Evolutionary conservation across 805 yeast genomes (phyloP), one percentile per base, ranked within the genome.

Genomic region (Citeromyces nyonsensis): DNA sequence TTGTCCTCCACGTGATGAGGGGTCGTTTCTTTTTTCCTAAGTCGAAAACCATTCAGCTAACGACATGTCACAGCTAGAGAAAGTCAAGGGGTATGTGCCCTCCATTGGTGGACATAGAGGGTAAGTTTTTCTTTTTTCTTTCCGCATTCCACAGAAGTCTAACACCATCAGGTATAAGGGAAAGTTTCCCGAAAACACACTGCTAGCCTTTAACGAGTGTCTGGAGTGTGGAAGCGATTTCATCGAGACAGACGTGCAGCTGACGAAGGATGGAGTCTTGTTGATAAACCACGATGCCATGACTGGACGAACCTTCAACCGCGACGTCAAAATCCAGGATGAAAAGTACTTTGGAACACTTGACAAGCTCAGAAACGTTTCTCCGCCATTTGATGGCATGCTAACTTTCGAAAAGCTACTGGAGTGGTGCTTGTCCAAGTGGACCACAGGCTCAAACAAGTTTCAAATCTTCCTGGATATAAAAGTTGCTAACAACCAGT

Each of bases 381-480:
- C 25, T 2, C 45, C 46, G 24, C 64, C 63, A 2, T 51, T 49
- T 27, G 48, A 51, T 11, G 39, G 46, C 6, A 42, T 56, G 38
- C 56, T 59, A 2, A 40, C 53, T 4, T 44, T 59, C 5, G 35
- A 35, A 5, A 48, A 51, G n/a, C 38, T 47, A 0, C 37, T 58
- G 6, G 28, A 36, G 6, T 58, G 63, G 63, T 24, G 47, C 63
- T 63, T 44, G 64, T 41, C 54, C 57, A 47, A 31, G 43, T 49
- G 39, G 47, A 51, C 32, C 56, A 61, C 33, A 10, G 24, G 26
- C 11, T 12, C 4, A 13, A 15, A 10, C n/a, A 20, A 28, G 9
- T 29, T 46, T 56, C 61, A 52, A 60, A 56, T 43, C 59, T 53
- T 56, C 59, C 38, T 56, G 27, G 61, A 56, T 37, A 46, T 56